A percentile compares a stretch with the other conserved stretches of the same genome.
Conservation (phyloP, 345 rosid genomes). For the Lepidium sativum region DNA sequence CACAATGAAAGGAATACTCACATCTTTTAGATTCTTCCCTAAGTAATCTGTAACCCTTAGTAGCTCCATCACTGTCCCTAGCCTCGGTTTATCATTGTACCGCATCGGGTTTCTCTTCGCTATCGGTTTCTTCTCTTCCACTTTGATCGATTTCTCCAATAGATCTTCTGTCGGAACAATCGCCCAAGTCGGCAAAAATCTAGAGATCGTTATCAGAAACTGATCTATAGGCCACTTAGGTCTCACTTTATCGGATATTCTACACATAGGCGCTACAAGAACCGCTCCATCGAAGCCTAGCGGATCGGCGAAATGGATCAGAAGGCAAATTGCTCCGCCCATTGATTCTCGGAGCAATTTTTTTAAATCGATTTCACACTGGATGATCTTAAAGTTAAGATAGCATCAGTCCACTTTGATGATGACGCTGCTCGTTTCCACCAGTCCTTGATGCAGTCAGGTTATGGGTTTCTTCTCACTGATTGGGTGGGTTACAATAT, state of each 20-base stretch:
- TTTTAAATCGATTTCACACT: too few relatives aligned
- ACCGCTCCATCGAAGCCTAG: constrained; percentile 57
- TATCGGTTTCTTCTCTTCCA: constrained; percentile 47
- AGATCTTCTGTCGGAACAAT: constrained; percentile 71
- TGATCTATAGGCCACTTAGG: constrained; percentile 81
- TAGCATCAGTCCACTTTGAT: too few relatives aligned
- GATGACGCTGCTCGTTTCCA: too few relatives aligned
- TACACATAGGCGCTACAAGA: constrained; percentile 82
- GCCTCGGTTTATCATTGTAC: constrained; percentile 66
- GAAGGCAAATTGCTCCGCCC: constrained; percentile 72
- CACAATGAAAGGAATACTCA: constrained; percentile 53
- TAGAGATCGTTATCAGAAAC: constrained; percentile 41
- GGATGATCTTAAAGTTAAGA: too few relatives aligned
- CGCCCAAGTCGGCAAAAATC: constrained; percentile 61
- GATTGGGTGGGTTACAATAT: too few relatives aligned
- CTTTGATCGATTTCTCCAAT: constrained; percentile 46
- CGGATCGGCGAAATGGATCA: constrained; percentile 49
- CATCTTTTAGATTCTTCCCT: constrained; percentile 38
- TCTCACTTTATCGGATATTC: constrained; percentile 57
- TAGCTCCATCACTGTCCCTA: constrained; percentile 69
- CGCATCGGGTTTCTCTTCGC: constrained; percentile 59
- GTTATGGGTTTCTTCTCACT: too few relatives aligned
- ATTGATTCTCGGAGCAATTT: constrained; percentile 87
- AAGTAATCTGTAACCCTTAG: constrained; percentile 59
- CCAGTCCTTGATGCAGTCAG: too few relatives aligned